phyloP scores from a whole-genome alignment of 129 eudicot species.

The Flaveria robusta region DNA sequence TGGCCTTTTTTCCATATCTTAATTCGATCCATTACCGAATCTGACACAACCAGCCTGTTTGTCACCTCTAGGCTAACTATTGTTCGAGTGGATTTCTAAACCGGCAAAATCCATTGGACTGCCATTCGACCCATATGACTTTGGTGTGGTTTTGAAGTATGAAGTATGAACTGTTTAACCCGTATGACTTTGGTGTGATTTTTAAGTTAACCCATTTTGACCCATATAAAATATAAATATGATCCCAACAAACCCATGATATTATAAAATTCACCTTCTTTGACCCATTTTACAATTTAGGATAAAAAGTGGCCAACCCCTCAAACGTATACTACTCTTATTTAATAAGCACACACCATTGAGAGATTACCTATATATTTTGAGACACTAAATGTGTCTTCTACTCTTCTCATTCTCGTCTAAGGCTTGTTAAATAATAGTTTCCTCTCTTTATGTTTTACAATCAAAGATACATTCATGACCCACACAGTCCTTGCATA shows the following conservation, averaged over 20 bases:
- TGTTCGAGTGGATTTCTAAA: neutral
- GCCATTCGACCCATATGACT: neutral
- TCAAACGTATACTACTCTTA: neutral
- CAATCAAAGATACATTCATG: neutral
- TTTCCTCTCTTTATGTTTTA: neutral
- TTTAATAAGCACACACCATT: neutral
- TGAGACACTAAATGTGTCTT: neutral
- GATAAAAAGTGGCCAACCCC: neutral
- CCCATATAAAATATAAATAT: neutral
- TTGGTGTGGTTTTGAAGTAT: too few species aligned
- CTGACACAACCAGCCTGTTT: neutral
- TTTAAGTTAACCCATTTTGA: neutral
- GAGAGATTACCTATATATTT: neutral
- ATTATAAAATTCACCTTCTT: neutral
- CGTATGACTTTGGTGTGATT: neutral
- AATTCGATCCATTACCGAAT: neutral
- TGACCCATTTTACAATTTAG: neutral
- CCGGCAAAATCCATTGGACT: neutral
- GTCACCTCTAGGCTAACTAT: neutral
- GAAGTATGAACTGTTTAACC: too few species aligned
- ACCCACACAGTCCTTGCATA: neutral
- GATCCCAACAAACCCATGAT: neutral
- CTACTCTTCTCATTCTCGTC: neutral
- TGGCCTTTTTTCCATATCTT: neutral
- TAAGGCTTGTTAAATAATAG: neutral